Percentiles rank a stretch among this genome's conserved stretches.
Evolutionary conservation across 345 rosid genomes (phyloP).

Genomic region (Excoecaria agallocha): DNA sequence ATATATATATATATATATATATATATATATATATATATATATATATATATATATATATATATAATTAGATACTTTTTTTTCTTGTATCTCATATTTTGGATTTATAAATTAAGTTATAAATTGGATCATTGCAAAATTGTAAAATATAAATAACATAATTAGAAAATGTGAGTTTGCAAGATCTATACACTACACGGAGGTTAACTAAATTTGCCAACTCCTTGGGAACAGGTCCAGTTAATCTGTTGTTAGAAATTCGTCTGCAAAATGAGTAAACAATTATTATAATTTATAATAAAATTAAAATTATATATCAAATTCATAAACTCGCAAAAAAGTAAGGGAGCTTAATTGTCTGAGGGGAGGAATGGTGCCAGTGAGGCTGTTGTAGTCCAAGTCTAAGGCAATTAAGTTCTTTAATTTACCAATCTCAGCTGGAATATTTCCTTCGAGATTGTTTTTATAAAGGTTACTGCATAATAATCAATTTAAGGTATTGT

Average conservation of each 20-base stretch:
- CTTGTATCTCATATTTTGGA: no score
- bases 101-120: background rate
- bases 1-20: no score
- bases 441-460: constrained; percentile 70
- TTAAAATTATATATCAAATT: no score
- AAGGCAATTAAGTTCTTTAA: constrained; percentile 75
- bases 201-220: constrained; percentile 46
- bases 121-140: no score
- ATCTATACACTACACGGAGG: constrained; percentile 55
- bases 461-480: constrained; percentile 67
- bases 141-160: no score
- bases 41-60: no score
- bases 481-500: constrained; percentile 44
- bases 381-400: constrained; percentile 77
- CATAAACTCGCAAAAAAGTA: constrained; percentile 60
- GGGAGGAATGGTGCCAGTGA: constrained; percentile 63
- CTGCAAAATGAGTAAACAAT: constrained; percentile 18
- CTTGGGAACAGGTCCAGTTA: constrained; percentile 56
- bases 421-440: constrained; percentile 70
- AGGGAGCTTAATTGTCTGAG: constrained; percentile 70
- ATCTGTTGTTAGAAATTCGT: constrained; percentile 49
- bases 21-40: no score
- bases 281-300: no score
- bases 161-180: background rate
- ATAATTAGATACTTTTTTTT: no score